Conservation (phyloP, 306 rosid genomes). For the Lathyrus sativus region DNA sequence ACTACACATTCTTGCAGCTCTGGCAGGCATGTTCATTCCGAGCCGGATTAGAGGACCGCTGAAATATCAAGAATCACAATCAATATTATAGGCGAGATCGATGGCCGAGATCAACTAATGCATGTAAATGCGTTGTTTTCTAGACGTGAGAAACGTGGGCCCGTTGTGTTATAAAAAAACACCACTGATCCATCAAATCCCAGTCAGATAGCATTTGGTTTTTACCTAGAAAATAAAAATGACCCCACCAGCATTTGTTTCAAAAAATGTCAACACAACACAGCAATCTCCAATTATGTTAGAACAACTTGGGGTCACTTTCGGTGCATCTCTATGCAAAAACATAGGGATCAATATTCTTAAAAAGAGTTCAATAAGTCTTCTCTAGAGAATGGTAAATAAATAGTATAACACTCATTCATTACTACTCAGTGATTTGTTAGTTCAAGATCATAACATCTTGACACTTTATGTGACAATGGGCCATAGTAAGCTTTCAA, state of each 20-base stretch:
- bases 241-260: slow-evolving; percentile 49
- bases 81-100: neutral
- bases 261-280: slow-evolving; percentile 41
- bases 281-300: slow-evolving; percentile 36
- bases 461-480: slow-evolving; percentile 29
- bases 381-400: slow-evolving; percentile 36
- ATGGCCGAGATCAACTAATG: neutral
- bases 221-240: slow-evolving; percentile 37
- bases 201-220: slow-evolving; percentile 43
- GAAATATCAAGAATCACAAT: slow-evolving; percentile 33
- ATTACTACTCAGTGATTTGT: slow-evolving; percentile 29
- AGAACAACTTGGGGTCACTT: slow-evolving; percentile 44
- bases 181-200: slow-evolving; percentile 38
- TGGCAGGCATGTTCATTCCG: slow-evolving; percentile 64
- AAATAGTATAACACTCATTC: slow-evolving; percentile 31
- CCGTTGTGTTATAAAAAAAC: slow-evolving; percentile 31
- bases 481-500: slow-evolving; percentile 36
- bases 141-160: neutral
- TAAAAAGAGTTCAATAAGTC: slow-evolving; percentile 27
- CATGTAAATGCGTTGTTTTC: neutral
- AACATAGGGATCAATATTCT: slow-evolving; percentile 33
- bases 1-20: slow-evolving; percentile 51
- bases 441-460: slow-evolving; percentile 30
- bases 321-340: slow-evolving; percentile 41
- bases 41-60: slow-evolving; percentile 57